phyloP scores from a whole-genome alignment of 495 filamentous ascomycete genomes.

The Annulohypoxylon stygium region DNA sequence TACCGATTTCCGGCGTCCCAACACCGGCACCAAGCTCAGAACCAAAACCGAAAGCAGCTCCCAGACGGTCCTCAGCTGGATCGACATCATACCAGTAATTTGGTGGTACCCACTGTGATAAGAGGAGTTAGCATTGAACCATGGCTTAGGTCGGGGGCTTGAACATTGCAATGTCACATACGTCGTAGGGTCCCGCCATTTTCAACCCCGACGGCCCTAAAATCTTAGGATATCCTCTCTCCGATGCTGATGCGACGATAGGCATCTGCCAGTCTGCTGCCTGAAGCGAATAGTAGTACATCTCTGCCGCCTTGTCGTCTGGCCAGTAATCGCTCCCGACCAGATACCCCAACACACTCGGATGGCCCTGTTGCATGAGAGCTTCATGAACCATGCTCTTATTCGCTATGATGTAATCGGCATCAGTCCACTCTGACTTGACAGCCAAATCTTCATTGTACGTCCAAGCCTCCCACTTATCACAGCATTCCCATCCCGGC shows the following conservation, averaged over 20 bases:
- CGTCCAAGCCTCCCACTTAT: conserved; percentile 76
- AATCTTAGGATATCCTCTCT: conserved; percentile 64
- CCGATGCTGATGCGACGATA: conserved; percentile 69
- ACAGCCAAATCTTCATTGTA: conserved; percentile 69
- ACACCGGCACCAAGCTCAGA: conserved; percentile 72
- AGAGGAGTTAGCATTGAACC: background rate
- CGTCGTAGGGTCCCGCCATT: conserved; percentile 77
- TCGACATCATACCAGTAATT: conserved; percentile 71
- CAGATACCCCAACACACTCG: conserved; percentile 68
- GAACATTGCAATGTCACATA: background rate
- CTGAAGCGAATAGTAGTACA: conserved; percentile 64
- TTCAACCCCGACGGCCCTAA: conserved; percentile 72
- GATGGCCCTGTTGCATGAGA: conserved; percentile 69
- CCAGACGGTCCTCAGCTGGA: conserved; percentile 54
- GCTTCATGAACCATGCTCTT: conserved; percentile 71
- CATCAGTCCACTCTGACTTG: conserved; percentile 60
- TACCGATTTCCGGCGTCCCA: conserved; percentile 69
- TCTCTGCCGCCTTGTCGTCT: conserved; percentile 64
- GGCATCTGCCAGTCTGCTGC: conserved; percentile 69
- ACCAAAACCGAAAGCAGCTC: conserved; percentile 73
- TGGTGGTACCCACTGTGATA: conserved; percentile 61
- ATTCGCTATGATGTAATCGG: conserved; percentile 68
- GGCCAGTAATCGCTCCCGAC: conserved; percentile 75
- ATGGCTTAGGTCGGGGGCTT: too few species aligned
- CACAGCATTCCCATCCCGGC: conserved; percentile 76